Evolutionary conservation across 768 basidiomycete genomes (phyloP), one percentile per base, ranked within the genome.

Genomic region (Trametes elegans): DNA sequence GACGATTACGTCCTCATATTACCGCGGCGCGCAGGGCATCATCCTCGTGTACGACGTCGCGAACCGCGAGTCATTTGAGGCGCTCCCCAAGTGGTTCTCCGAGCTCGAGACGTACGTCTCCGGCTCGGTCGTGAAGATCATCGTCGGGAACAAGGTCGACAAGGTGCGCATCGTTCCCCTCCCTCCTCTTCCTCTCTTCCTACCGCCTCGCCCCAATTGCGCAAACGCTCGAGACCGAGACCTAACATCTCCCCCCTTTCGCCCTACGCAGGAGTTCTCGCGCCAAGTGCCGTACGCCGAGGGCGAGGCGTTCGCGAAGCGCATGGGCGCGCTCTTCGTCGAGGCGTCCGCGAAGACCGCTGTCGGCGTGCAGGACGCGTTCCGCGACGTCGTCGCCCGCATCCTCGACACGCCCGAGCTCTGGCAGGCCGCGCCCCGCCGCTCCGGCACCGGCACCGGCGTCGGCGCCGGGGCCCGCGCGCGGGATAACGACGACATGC

Each of bases 21-120:
- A 98, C 66, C 82, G 97, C 26, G 90, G 89, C 2, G 89, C 89
- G 39, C 88, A 92, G 62, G 89, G 90, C 7, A 80, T 91, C 46
- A 88, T 92, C 63, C 78, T 92, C 42, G 96, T 98, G 4, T 99
- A 98, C 71, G 97, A 98, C 71, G 92, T 98, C 31, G 82, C 95
- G 7, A 93, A 87, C 62, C 81, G 93, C 29, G 89, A 92, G 69
- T 91, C 93, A 0, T 98, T 95, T 66, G 93, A 98, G 19, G 90
- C 93, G 8, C 82, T 98, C n/a, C 87, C 93, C 14, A 79, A 87
- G 55, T 99, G 97, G 97, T 87, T 83, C 68, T 82, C 83, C 46
- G 95, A 98, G 67, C 84, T 98, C 6, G 94, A 98, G 66, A 95
- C 91, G 10, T 98, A 97, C 67, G 90, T 95, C 49, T 85, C 85